Conservation (phyloP, 495 filamentous ascomycete genomes). For the Penicillium soppii region DNA sequence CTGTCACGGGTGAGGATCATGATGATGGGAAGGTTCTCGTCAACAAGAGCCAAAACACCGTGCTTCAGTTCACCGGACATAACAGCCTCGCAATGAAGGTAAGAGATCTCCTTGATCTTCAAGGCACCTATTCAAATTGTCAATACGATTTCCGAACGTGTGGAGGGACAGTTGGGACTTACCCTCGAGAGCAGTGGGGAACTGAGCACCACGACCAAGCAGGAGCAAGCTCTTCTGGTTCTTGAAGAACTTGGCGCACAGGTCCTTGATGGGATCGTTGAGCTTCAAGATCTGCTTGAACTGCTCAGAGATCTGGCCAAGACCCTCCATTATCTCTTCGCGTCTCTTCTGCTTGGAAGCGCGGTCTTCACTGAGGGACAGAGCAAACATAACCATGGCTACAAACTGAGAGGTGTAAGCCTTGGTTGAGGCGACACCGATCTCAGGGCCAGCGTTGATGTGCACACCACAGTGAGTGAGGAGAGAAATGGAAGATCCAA, state of each 20-base stretch:
- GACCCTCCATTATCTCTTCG: conserved; percentile 95
- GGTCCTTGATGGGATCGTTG: conserved; percentile 87
- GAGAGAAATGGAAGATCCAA: conserved; percentile 96
- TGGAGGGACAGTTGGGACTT: too few species aligned
- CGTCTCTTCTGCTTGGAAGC: conserved; percentile 90
- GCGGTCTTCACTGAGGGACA: conserved; percentile 93
- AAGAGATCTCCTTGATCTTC: conserved; percentile 99
- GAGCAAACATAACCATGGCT: conserved; percentile 98
- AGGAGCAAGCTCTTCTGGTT: conserved; percentile 95
- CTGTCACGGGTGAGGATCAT: conserved; percentile 98
- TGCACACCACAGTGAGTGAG: conserved; percentile 99
- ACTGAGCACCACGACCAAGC: conserved; percentile 91
- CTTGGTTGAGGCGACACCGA: conserved; percentile 98
- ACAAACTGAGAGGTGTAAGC: conserved; percentile 99
- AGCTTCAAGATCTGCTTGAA: conserved; percentile 88
- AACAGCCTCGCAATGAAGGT: conserved; percentile 98
- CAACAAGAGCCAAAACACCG: conserved; percentile 93
- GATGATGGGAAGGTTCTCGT: conserved; percentile 97
- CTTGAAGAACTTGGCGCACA: conserved; percentile 89
- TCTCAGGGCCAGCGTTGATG: conserved; percentile 98
- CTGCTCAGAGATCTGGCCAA: conserved; percentile 81
- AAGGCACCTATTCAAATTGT: conserved; percentile 59
- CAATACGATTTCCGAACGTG: neutral
- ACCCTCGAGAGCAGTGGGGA: conserved; percentile 95
- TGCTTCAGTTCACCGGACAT: conserved; percentile 99